A percentile compares a stretch with the other conserved stretches of the same genome.
These are phyloP conservation scores for Pichia deserticola DNA, from an alignment of 805 yeast species.

Conservation along the genomic window DNA sequence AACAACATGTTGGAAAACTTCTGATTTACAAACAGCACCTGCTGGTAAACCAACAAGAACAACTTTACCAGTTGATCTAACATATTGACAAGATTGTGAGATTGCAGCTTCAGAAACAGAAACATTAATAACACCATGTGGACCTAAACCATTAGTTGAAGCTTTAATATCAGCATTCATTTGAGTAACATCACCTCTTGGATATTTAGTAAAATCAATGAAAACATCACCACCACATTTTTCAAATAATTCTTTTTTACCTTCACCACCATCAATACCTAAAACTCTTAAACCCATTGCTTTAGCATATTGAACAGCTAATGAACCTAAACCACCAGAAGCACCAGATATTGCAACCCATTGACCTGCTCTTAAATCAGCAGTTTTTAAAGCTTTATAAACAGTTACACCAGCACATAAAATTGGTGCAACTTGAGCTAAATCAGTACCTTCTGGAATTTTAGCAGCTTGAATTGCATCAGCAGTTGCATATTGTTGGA, in stretches of 20 bases:
- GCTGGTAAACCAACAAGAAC: conserved; percentile 59
- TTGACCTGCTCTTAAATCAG: conserved; percentile 38
- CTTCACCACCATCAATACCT: conserved; percentile 44
- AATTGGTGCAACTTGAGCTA: conserved; percentile 42
- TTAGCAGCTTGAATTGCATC: conserved; percentile 46
- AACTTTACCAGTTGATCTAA: conserved; percentile 49
- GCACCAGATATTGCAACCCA: conserved; percentile 49
- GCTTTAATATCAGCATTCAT: conserved; percentile 33
- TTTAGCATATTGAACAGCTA: conserved; percentile 43
- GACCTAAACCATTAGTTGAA: conserved; percentile 40
- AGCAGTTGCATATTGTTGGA: conserved; percentile 49
- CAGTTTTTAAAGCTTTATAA: conserved; percentile 46
- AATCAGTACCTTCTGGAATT: conserved; percentile 39
- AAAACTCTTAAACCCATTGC: conserved; percentile 43
- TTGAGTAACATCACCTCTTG: conserved; percentile 27
- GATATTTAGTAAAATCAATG: conserved; percentile 35
- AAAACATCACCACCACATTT: conserved; percentile 40
- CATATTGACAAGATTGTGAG: conserved; percentile 35
- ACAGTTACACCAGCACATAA: conserved; percentile 50
- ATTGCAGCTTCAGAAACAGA: conserved; percentile 46
- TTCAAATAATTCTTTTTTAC: conserved; percentile 34
- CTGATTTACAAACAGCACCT: conserved; percentile 44
- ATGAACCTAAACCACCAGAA: conserved; percentile 45
- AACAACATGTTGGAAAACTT: conserved; percentile 48
- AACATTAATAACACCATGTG: conserved; percentile 46